Base-by-base conservation (phyloP, 371 early-diverging fungal genomes). In the Furculomyces boomerangus region DNA sequence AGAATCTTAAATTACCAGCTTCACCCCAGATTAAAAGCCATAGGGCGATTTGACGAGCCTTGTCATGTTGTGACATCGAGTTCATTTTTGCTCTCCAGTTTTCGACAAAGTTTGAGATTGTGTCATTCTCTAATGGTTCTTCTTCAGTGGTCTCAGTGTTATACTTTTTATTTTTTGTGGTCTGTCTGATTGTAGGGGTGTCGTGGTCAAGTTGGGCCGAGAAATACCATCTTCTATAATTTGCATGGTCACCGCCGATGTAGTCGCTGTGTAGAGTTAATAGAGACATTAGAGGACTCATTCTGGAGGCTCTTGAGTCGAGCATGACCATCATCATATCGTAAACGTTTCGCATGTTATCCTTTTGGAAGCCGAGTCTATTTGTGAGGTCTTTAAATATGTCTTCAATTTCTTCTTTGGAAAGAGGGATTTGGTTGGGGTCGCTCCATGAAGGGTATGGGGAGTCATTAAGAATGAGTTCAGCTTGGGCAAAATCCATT, bases 1-100 rank as follows among this genome's bases (percentile, higher is more conserved):
- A 74, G 64, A 79, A 86, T 26, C 92, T 79, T 32, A 90, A 62
- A 28, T 81, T 79, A 0, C 85, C 74, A 5, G 86, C 85, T 62
- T 92, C 92, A 16, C 88, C 90, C 92, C 92, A 92, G 31, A 92
- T 64, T 28, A 85, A 62, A 43, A 88, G 70, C 64, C 81, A 90
- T 28, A 90, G 73, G 0, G 84, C 84, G 1, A 91, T 62, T 57
- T 89, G 86, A 1, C 81, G 75, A 7, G 80, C 69, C 30, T 81
- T 78, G 22, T 76, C 75, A 57, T 74, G 74, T 59, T 84, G 82
- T 27, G 82, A 74, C 68, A 88, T 69, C n/a, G 69, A 57, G 54
- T 75, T 71, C 88, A 88, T 88, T 25, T 69, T 71, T 28, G 71
- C 54, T 27, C 72, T 69, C 88, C 88, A 88, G 58, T 74, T 72